Percentiles rank a stretch among this genome's conserved stretches.
phyloP scores from a whole-genome alignment of 441 rosid species.

The Populus tomentosa region DNA sequence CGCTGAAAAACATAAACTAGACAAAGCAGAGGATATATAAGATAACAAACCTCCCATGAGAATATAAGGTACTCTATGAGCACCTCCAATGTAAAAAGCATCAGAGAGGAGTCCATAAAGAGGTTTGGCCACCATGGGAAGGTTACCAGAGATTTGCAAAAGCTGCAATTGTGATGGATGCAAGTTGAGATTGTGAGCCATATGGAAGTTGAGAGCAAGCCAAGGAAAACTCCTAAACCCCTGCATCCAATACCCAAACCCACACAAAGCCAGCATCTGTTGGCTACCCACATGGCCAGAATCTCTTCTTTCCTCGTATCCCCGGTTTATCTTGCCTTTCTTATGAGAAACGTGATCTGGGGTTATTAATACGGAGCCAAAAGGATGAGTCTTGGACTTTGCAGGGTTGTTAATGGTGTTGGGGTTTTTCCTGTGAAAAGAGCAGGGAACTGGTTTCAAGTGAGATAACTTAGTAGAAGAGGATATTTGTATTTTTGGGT shows the following conservation, averaged over 20 bases:
- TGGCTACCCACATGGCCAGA: slow-evolving; percentile 39
- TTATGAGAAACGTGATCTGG: slow-evolving; percentile 31
- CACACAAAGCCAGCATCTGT: slow-evolving; percentile 56
- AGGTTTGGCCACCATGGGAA: slow-evolving; percentile 88
- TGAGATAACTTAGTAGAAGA: background rate
- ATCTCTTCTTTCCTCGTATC: slow-evolving; percentile 27
- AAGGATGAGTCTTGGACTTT: slow-evolving; percentile 21
- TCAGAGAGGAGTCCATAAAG: slow-evolving; percentile 77
- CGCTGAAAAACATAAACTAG: background rate
- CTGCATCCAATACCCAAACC: slow-evolving; percentile 77
- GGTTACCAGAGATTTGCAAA: slow-evolving; percentile 60
- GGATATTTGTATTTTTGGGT: slow-evolving; percentile 13
- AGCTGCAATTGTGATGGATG: slow-evolving; percentile 76
- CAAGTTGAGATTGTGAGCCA: slow-evolving; percentile 60
- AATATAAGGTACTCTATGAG: slow-evolving; percentile 72
- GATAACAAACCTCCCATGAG: slow-evolving; percentile 60
- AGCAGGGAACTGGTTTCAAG: slow-evolving; percentile 15
- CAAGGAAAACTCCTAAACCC: slow-evolving; percentile 89
- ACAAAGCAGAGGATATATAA: background rate
- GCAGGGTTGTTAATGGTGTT: slow-evolving; percentile 16
- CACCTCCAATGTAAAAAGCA: slow-evolving; percentile 56
- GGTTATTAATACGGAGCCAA: slow-evolving; percentile 25
- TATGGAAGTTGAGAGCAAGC: slow-evolving; percentile 79
- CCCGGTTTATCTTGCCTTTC: slow-evolving; percentile 20
- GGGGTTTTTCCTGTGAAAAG: slow-evolving; percentile 16